These are phyloP conservation scores for Cystoderma amianthinum DNA, from an alignment of 768 basidiomycete genomes.

Conservation along the genomic window DNA sequence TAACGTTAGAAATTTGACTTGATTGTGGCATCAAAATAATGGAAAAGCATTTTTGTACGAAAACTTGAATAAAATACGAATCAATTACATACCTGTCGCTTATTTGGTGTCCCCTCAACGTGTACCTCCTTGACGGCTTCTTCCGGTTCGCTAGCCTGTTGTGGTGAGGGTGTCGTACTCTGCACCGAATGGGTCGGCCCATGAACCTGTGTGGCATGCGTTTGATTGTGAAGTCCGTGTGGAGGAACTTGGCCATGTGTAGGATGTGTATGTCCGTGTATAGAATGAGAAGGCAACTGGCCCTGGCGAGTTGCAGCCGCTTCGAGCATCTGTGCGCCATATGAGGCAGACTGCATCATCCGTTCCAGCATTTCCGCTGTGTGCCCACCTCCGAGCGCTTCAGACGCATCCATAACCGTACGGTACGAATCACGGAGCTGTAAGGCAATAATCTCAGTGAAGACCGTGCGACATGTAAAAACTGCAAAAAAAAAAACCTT, in stretches of 20 bases:
- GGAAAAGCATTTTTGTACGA: background rate
- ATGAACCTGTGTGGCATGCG: too few species aligned
- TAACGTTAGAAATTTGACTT: conserved; percentile 1
- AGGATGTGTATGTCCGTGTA: too few species aligned
- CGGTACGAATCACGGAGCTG: conserved; percentile 20
- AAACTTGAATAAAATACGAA: background rate
- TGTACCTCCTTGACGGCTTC: conserved; percentile 3
- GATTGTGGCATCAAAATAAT: background rate
- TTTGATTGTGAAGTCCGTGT: too few species aligned
- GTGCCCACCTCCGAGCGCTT: conserved; percentile 7
- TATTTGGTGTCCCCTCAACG: conserved; percentile 6
- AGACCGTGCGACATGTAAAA: conserved; percentile 1
- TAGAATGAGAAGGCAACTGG: too few species aligned
- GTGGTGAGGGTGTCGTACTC: conserved; percentile 5
- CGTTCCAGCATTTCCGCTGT: conserved; percentile 26
- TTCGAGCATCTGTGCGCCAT: conserved; percentile 40
- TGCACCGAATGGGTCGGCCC: conserved; percentile 6
- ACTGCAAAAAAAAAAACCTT: conserved; percentile 13
- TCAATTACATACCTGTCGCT: conserved; percentile 9
- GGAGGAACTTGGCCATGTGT: too few species aligned
- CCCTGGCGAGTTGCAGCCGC: conserved; percentile 15
- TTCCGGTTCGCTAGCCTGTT: conserved; percentile 7
- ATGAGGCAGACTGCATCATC: conserved; percentile 36
- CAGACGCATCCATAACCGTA: conserved; percentile 20
- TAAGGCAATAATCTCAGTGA: background rate